Conservation (phyloP, 352 stramenopile genomes). For the Phytophthora ramorum region DNA sequence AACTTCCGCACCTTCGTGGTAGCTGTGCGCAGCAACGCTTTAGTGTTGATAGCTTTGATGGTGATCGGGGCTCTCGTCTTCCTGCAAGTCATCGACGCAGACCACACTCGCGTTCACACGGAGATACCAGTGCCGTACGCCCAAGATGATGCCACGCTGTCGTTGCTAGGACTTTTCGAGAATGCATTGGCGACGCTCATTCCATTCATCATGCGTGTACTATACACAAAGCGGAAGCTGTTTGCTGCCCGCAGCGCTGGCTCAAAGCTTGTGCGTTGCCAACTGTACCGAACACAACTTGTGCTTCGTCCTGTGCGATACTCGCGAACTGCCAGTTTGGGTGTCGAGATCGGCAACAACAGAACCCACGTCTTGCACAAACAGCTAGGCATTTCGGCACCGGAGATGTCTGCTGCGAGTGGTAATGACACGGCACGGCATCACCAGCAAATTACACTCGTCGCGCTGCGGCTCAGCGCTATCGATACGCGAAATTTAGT, state of each 20-base stretch:
- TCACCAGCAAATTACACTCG: conserved; percentile 46
- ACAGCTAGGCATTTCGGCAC: conserved; percentile 26
- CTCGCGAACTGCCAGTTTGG: conserved; percentile 23
- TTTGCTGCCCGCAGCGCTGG: conserved; percentile 28
- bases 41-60: conserved; percentile 23
- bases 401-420: conserved; percentile 20
- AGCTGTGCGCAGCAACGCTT: conserved; percentile 30
- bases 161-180: conserved; percentile 47
- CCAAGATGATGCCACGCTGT: conserved; percentile 31
- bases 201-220: conserved; percentile 40
- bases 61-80: conserved; percentile 25
- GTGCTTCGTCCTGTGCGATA: conserved; percentile 26
- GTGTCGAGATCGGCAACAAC: conserved; percentile 1
- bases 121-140: conserved; percentile 9
- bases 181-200: conserved; percentile 49
- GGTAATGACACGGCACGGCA: conserved; percentile 27
- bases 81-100: conserved; percentile 33
- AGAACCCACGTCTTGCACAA: conserved; percentile 27
- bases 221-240: conserved; percentile 43
- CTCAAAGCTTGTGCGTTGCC: conserved; percentile 42
- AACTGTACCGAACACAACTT: conserved; percentile 41
- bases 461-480: conserved; percentile 33
- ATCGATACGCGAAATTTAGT: conserved; percentile 35
- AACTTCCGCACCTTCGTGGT: conserved; percentile 47
- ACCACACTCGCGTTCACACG: conserved; percentile 11